phyloP scores from a whole-genome alignment of 78 protist genomes.

The Emiliania huxleyi region DNA sequence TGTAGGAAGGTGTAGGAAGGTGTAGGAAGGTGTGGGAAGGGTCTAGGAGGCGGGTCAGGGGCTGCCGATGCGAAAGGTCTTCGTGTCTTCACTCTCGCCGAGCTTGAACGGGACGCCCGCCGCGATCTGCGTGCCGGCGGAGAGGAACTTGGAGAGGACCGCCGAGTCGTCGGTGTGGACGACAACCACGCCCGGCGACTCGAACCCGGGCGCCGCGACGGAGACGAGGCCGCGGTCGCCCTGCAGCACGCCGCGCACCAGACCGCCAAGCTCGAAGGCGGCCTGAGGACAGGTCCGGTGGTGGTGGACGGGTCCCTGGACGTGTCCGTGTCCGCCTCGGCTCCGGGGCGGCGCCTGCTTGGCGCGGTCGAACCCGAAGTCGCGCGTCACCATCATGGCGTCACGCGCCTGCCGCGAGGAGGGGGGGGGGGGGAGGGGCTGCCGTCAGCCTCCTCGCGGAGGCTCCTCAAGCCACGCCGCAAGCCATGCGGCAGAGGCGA shows the following conservation, averaged over 20 bases:
- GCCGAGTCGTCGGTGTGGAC: constrained; percentile 10
- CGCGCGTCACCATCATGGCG: constrained; percentile 13
- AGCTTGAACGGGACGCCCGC: constrained; percentile 58
- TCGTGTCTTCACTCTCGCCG: constrained; percentile 2
- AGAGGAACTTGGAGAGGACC: background rate
- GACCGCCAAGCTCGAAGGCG: background rate
- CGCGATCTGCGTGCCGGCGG: constrained; percentile 46
- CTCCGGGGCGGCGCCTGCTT: no score
- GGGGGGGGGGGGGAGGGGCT: no score
- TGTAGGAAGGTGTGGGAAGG: no score
- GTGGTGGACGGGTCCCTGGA: no score
- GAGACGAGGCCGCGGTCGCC: background rate
- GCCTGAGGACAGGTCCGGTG: no score
- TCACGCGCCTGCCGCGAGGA: no score
- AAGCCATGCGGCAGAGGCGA: no score
- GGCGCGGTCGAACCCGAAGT: constrained; percentile 16
- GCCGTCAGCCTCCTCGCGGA: no score
- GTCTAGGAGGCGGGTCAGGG: no score
- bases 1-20: no score
- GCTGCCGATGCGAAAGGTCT: constrained; percentile 56
- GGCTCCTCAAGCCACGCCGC: no score
- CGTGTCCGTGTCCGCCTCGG: no score
- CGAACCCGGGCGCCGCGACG: constrained; percentile 27
- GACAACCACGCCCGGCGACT: constrained; percentile 55
- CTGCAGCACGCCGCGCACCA: background rate